Evolutionary conservation across 768 basidiomycete genomes (phyloP), one percentile per base, ranked within the genome.

Genomic region (Pleurotus salmoneostramineus): DNA sequence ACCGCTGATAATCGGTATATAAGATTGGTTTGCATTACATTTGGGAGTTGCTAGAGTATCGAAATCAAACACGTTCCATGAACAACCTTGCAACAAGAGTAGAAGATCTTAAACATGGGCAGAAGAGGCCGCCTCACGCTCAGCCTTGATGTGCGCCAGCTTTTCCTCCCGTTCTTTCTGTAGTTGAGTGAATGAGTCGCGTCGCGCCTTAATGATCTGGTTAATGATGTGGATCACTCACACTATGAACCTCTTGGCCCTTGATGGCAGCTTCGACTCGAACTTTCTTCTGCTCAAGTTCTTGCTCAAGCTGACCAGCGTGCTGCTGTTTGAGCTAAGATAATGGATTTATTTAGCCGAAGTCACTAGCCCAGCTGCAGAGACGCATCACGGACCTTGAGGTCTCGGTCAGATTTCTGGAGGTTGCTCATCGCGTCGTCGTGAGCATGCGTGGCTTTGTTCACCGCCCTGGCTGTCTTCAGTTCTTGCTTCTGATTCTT

Each of bases 101-200:
- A 27, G 1, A 27, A 27, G 11, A 31, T 27, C 4, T 43, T 55
- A 55, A 17, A 55, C 52, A 21, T 55, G 40, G 2, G 52, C 21
- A 5, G 36, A 40, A 10, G 52, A 21, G n/a, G 52, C 21, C 6
- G 52, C 52, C 6, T 40, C 52, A 17, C 36, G 52, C 36, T 55
- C 15, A 10, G 52, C 36, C 27, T 55, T 55, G 17, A 55, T 37
- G 14, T 43, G 14, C 17, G 52, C 35, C 2, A 55, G 52, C 40
- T 55, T 55, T 14, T 55, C 52, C 21, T 55, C 52, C 3, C 52
- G 14, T 36, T 55, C 52, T 27, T 55, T 35, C 52, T 55, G 40
- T 27, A 14, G 7, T n/a, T n/a, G n/a, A n/a, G n/a, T n/a, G n/a
- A n/a, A n/a, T n/a, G n/a, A n/a, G n/a, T n/a, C n/a, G n/a, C n/a